Conservation (phyloP, 345 rosid genomes). For the Bruguiera parviflora region DNA sequence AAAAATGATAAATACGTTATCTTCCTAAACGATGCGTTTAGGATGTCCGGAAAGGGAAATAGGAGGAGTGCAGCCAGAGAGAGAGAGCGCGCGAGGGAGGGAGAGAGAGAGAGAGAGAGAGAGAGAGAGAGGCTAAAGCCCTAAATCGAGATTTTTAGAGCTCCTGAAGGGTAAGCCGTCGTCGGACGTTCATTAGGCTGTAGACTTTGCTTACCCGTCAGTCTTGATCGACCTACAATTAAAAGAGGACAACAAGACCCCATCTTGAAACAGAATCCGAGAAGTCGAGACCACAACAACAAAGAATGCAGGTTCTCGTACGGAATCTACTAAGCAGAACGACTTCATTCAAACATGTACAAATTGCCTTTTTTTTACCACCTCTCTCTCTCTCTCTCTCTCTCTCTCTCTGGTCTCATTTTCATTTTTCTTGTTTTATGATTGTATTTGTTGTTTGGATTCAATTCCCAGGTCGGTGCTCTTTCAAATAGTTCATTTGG, state of each 20-base stretch:
- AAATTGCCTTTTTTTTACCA: not conserved
- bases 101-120: too few relatives aligned
- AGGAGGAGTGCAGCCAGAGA: too few relatives aligned
- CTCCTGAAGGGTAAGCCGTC: not conserved
- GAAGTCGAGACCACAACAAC: not conserved
- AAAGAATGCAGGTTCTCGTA: conserved; percentile 14
- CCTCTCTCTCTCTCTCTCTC: not conserved
- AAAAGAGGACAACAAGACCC: not conserved
- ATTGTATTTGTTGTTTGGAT: conserved; percentile 4
- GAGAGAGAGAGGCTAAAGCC: not conserved
- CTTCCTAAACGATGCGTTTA: not conserved
- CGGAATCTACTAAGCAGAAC: conserved; percentile 13
- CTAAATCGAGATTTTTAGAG: conserved; percentile 5
- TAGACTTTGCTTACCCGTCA: not conserved
- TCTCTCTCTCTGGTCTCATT: not conserved
- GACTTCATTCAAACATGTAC: conserved; percentile 11
- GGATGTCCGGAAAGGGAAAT: too few relatives aligned
- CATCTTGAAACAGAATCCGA: not conserved
- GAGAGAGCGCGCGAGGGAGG: too few relatives aligned
- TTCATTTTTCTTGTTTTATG: not conserved
- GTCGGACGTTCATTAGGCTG: too few relatives aligned
- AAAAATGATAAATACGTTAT: not conserved
- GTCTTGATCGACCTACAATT: not conserved
- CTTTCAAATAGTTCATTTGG: not conserved
- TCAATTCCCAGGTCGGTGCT: conserved; percentile 12